Percentiles rank a stretch among this genome's conserved stretches.
Evolutionary conservation across 2,329 filamentous ascomycete species (phyloP).

Genomic region (Colletotrichum incanum): DNA sequence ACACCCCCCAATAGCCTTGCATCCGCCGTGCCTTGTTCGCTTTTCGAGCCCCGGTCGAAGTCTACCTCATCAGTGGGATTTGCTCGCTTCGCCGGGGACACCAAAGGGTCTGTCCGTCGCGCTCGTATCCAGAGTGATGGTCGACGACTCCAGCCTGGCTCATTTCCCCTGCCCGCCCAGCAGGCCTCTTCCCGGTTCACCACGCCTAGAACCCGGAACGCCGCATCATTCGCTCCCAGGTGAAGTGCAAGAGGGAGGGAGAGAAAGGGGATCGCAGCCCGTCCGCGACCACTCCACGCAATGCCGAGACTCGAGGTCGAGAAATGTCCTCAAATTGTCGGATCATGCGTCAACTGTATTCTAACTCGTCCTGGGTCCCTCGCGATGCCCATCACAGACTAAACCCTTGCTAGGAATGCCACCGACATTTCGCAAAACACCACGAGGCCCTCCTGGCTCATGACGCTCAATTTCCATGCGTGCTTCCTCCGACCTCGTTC

Average conservation of each 20-base stretch:
- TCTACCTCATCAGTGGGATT: conserved; percentile 27
- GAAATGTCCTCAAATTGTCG: conserved; percentile 8
- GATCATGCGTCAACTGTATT: not conserved
- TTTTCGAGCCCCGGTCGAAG: conserved; percentile 5
- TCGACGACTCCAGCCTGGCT: conserved; percentile 22
- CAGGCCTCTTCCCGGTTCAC: conserved; percentile 30
- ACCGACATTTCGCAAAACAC: conserved; percentile 12
- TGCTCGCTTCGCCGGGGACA: conserved; percentile 26
- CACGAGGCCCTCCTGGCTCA: not conserved
- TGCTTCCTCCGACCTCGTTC: conserved; percentile 17
- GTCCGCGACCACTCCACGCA: conserved; percentile 4
- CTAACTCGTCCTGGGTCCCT: not conserved
- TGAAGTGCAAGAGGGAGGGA: not conserved
- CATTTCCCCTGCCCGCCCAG: conserved; percentile 23
- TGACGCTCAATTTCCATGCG: conserved; percentile 26
- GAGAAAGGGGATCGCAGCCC: not conserved
- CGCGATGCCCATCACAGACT: not conserved
- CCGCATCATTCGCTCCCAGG: conserved; percentile 21
- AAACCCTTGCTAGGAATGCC: conserved; percentile 21
- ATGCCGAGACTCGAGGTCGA: conserved; percentile 1
- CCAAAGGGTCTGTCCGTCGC: conserved; percentile 24
- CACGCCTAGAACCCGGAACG: conserved; percentile 9
- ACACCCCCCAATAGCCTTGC: not conserved
- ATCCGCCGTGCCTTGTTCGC: conserved; percentile 12
- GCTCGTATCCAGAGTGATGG: conserved; percentile 41